Conservation (phyloP, 345 rosid species). For the Angophora floribunda region DNA sequence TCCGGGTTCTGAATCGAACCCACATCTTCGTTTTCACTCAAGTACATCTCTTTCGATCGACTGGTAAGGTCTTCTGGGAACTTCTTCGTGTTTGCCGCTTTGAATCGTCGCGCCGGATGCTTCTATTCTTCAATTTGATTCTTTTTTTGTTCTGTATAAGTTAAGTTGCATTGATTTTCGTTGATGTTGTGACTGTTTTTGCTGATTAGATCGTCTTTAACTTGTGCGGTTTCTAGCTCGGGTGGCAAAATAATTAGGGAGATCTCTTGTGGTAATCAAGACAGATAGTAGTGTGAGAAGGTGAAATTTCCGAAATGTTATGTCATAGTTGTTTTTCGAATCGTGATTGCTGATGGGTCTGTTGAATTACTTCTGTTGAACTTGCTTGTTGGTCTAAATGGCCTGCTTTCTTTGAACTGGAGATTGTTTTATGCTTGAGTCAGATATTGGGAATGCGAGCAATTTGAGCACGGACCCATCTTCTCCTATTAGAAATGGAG, state of each 20-base stretch:
- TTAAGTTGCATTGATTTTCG: neutral
- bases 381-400: neutral
- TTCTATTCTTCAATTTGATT: neutral
- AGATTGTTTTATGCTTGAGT: neutral
- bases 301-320: neutral
- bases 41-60: neutral
- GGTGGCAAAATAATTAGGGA: neutral
- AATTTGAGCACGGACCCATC: neutral
- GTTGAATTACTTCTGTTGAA: neutral
- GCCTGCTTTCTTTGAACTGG: neutral
- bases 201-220: neutral
- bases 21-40: neutral
- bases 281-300: neutral
- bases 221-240: neutral
- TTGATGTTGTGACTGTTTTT: neutral
- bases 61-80: neutral
- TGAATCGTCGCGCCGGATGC: neutral
- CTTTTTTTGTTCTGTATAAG: neutral
- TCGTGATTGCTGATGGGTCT: conserved; percentile 11
- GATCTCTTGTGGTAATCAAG: neutral
- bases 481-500: neutral
- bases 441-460: neutral
- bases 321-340: neutral
- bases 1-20: neutral
- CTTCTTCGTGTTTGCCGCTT: neutral